Conservation (phyloP, 306 rosid species). For the Quercus rubra region DNA sequence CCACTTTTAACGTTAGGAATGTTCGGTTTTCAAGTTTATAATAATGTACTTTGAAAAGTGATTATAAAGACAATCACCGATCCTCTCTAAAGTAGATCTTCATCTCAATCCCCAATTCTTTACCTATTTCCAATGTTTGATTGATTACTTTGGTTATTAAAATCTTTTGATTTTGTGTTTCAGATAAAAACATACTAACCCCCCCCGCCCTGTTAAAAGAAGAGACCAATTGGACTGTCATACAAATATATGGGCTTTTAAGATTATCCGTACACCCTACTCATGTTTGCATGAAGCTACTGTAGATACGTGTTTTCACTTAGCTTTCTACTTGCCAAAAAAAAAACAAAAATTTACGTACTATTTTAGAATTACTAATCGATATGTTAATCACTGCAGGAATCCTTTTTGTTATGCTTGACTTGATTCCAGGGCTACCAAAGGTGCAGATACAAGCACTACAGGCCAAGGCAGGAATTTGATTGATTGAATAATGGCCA, state of each 20-base stretch:
- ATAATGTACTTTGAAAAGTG: conserved; percentile 49
- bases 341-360: no score
- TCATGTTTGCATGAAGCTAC: conserved; percentile 7
- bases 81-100: conserved; percentile 52
- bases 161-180: conserved; percentile 43
- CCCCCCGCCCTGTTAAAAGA: conserved; percentile 39
- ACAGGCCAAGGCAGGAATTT: not conserved
- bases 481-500: not conserved
- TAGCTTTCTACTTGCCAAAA: not conserved
- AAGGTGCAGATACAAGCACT: not conserved
- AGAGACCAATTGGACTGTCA: conserved; percentile 35
- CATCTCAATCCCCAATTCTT: conserved; percentile 48
- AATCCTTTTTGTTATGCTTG: not conserved
- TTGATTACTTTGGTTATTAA: conserved; percentile 47
- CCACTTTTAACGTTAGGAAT: conserved; percentile 80
- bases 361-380: not conserved
- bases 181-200: conserved; percentile 14
- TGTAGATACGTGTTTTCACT: conserved; percentile 8
- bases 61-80: conserved; percentile 62
- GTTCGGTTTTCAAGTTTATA: conserved; percentile 43
- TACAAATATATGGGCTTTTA: conserved; percentile 22
- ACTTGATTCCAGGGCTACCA: not conserved
- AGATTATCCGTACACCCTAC: conserved; percentile 18
- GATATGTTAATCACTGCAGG: not conserved
- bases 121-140: conserved; percentile 74